These are phyloP conservation scores for Hibiscus mutabilis DNA, from an alignment of 345 rosid genomes.

Conservation along the genomic window DNA sequence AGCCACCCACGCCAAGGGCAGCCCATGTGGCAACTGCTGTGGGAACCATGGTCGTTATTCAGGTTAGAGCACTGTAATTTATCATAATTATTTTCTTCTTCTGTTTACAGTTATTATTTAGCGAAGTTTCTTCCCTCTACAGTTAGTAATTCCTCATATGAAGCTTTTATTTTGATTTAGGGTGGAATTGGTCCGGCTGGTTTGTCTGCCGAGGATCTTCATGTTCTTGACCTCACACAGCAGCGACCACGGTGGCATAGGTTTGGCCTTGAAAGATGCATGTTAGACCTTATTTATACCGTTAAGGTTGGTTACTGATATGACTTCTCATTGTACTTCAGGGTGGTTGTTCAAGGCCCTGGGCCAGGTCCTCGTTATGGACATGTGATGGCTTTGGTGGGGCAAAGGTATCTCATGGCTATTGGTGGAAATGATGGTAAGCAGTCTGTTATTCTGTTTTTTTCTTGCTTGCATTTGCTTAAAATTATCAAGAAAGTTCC, in stretches of 20 bases:
- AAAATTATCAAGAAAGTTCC: background rate
- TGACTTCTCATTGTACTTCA: constrained; percentile 25
- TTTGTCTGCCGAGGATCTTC: constrained; percentile 98
- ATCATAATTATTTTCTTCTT: background rate
- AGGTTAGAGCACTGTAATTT: constrained; percentile 37
- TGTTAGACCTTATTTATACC: background rate
- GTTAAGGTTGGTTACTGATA: constrained; percentile 2
- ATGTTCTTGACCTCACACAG: constrained; percentile 95
- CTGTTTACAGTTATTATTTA: background rate
- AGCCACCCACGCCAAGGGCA: constrained; percentile 98
- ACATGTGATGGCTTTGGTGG: constrained; percentile 98
- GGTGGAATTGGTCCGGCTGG: constrained; percentile 99
- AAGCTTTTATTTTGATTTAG: constrained; percentile 32
- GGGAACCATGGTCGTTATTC: constrained; percentile 99
- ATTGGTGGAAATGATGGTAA: constrained; percentile 99
- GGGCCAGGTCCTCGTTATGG: constrained; percentile 99
- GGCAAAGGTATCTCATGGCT: constrained; percentile 98
- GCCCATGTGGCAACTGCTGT: constrained; percentile 73
- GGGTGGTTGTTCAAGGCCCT: constrained; percentile 99
- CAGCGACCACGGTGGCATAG: constrained; percentile 98
- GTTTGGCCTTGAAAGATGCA: constrained; percentile 30
- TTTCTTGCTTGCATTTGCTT: constrained; percentile 2
- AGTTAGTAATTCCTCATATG: constrained; percentile 7
- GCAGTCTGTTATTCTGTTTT: constrained; percentile 12
- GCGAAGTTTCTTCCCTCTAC: background rate